These are phyloP conservation scores for Diutina catenulata DNA, from an alignment of 1,139 yeast species.

Conservation along the genomic window DNA sequence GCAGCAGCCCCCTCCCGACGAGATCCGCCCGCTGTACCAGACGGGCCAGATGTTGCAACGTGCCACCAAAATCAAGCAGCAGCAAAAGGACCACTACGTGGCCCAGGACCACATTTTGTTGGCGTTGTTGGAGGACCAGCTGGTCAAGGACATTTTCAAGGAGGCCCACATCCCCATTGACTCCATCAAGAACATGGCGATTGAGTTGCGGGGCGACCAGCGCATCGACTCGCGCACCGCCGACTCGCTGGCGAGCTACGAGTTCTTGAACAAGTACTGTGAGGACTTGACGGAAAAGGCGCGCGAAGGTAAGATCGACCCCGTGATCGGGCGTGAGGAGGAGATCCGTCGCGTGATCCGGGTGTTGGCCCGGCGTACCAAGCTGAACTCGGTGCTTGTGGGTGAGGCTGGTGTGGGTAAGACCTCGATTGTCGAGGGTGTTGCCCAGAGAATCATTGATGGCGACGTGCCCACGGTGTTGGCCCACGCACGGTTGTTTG, in stretches of 20 bases:
- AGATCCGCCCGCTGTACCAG: slow-evolving; percentile 56
- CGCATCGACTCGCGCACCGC: slow-evolving; percentile 91
- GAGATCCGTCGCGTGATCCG: slow-evolving; percentile 92
- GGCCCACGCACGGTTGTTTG: slow-evolving; percentile 67
- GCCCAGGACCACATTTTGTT: slow-evolving; percentile 91
- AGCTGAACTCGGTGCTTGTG: slow-evolving; percentile 89
- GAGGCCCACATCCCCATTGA: slow-evolving; percentile 61
- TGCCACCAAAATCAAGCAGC: slow-evolving; percentile 65
- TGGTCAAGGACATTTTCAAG: slow-evolving; percentile 63
- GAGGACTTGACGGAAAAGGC: slow-evolving; percentile 90
- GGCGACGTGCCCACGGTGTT: slow-evolving; percentile 89
- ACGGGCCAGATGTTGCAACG: slow-evolving; percentile 58
- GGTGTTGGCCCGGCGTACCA: slow-evolving; percentile 88
- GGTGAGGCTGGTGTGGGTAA: slow-evolving; percentile 99
- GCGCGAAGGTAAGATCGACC: slow-evolving; percentile 88
- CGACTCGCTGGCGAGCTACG: slow-evolving; percentile 76
- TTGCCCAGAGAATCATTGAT: slow-evolving; percentile 92
- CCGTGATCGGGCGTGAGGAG: slow-evolving; percentile 98
- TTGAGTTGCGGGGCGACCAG: slow-evolving; percentile 79
- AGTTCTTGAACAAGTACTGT: slow-evolving; percentile 81
- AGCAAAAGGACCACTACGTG: slow-evolving; percentile 82
- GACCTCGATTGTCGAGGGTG: slow-evolving; percentile 96
- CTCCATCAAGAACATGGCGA: slow-evolving; percentile 68
- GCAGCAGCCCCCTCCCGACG: slow-evolving; percentile 79
- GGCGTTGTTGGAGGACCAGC: slow-evolving; percentile 71